Conservation (phyloP, 2,329 filamentous ascomycete genomes). For the Metarhizium rileyi region DNA sequence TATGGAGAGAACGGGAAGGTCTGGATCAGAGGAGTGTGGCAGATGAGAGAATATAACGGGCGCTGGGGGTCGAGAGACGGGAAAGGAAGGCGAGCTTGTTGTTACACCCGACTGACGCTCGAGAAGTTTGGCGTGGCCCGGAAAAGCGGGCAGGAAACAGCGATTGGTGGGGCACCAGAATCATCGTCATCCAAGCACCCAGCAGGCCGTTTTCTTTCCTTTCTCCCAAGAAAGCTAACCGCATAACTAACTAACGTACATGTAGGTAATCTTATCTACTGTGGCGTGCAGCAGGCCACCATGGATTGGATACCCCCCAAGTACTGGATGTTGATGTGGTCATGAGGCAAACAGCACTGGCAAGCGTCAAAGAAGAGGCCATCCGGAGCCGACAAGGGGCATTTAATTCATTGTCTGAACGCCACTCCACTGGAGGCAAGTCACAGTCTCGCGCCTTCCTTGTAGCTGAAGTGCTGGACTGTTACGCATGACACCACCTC, state of each 20-base stretch:
- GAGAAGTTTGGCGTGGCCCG: slow-evolving; percentile 10
- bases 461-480: not conserved
- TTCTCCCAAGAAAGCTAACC: too few relatives aligned
- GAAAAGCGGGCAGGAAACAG: slow-evolving; percentile 9
- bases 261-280: too few relatives aligned
- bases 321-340: too few relatives aligned
- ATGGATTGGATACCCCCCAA: too few relatives aligned
- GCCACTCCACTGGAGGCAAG: not conserved
- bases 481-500: not conserved
- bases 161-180: slow-evolving; percentile 4
- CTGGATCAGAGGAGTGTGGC: slow-evolving; percentile 5
- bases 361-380: too few relatives aligned
- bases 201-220: not conserved
- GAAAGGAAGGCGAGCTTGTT: slow-evolving; percentile 6
- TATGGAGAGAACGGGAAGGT: slow-evolving; percentile 7
- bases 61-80: slow-evolving; percentile 1
- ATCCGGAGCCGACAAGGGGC: too few relatives aligned
- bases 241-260: too few relatives aligned
- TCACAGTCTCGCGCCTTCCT: not conserved
- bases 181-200: slow-evolving; percentile 6
- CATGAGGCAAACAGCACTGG: not conserved
- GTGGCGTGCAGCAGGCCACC: not conserved
- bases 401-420: too few relatives aligned
- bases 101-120: slow-evolving; percentile 8
- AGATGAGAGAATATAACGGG: slow-evolving; percentile 8